Evolutionary conservation across 345 rosid genomes (phyloP), one percentile per base, ranked within the genome.

Genomic region (Salix brachista): DNA sequence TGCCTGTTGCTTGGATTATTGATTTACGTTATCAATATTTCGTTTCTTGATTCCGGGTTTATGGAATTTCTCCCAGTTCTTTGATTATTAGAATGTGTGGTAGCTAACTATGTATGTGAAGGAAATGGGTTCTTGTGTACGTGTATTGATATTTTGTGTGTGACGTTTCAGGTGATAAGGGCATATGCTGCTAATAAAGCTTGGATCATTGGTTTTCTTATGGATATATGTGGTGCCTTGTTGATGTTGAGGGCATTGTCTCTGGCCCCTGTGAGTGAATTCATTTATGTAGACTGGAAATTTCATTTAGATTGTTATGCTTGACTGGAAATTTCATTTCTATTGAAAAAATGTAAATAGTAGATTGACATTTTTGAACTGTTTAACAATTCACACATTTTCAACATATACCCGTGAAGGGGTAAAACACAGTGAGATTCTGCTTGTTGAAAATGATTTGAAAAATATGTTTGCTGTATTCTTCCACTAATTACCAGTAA

Each of bases 161-260:
- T 75, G 42, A 50, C 1, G 50, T 58, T 83, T 56, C 85, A 93
- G 97, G 94, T 93, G 72, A 85, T 93, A 75, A 87, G 83, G 77
- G 96, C 97, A 16, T 93, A 93, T 88, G 94, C 89, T 75, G 86
- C 80, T 62, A 94, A 94, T 78, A 91, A 80, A 83, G 85, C 91
- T 23, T 96, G 99, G 98, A 77, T 83, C 26, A 75, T 92, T 65
- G 97, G 99, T 30, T 93, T 96, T 86, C 82, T 92, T 46, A 90
- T 96, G 97, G 98, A 96, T 81, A 92, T 96, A 77, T 73, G 88
- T 58, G 99, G 97, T 79, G 99, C 98, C 26, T 23, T 93, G 85
- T 82, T 96, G 88, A 96, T 96, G 98, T 82, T 96, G 79, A 89
- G 85, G 85, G 97, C 98, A 8, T 80, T 96, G 74, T 92, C 99